Evolutionary conservation across 2,329 filamentous ascomycete genomes (phyloP).

Genomic region (Aureobasidium namibiae): DNA sequence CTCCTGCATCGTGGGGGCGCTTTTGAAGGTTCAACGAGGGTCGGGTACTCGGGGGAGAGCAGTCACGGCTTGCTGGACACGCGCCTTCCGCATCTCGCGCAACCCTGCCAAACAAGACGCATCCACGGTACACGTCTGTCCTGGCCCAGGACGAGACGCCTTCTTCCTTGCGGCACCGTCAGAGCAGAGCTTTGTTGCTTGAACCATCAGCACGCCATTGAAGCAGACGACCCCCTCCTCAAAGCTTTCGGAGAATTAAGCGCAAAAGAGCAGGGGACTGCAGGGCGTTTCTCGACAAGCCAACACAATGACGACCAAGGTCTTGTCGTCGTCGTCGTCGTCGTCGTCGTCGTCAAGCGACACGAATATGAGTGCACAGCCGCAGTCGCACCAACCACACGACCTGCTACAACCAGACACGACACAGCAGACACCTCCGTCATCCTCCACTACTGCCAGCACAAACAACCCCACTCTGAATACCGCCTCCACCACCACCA

Average conservation of each 20-base stretch:
- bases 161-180: background rate
- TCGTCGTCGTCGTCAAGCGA: too few relatives aligned
- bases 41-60: constrained; percentile 4
- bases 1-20: constrained; percentile 2
- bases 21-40: constrained; percentile 6
- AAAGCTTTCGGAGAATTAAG: constrained; percentile 9
- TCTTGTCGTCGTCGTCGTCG: constrained; percentile 6
- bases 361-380: background rate
- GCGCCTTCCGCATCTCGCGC: background rate
- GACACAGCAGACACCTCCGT: background rate
- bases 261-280: constrained; percentile 1
- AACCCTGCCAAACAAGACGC: background rate
- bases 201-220: background rate
- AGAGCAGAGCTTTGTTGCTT: constrained; percentile 1
- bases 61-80: background rate
- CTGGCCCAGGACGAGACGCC: background rate
- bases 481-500: too few relatives aligned
- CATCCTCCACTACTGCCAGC: background rate
- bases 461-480: background rate
- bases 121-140: background rate
- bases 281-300: too few relatives aligned
- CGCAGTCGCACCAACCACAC: background rate
- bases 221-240: background rate
- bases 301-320: constrained; percentile 4
- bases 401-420: constrained; percentile 6